phyloP scores from a whole-genome alignment of 1,284 basidiomycete species.

The Cryptococcus sp. region DNA sequence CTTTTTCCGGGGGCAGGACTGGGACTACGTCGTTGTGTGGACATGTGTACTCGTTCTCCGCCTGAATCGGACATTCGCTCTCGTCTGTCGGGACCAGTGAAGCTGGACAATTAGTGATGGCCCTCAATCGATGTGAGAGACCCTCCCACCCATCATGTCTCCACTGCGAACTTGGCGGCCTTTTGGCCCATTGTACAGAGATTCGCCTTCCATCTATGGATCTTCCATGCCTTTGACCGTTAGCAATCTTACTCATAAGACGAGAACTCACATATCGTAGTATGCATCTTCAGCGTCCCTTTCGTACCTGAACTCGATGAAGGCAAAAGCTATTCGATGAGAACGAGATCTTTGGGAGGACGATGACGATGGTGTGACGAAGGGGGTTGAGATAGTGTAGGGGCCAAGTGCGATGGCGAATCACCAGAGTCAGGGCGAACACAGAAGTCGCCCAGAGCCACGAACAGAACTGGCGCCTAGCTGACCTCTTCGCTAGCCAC shows the following conservation, averaged over 20 bases:
- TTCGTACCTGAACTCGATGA: constrained; percentile 78
- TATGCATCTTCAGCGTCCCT: constrained; percentile 85
- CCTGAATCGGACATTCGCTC: constrained; percentile 28
- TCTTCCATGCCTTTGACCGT: constrained; percentile 62
- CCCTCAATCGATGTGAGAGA: background rate
- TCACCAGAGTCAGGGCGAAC: too few species aligned
- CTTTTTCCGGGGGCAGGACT: too few species aligned
- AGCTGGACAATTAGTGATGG: constrained; percentile 51
- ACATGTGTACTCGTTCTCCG: constrained; percentile 3
- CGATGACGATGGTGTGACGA: background rate
- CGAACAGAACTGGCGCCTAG: too few species aligned
- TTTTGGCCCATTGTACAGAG: constrained; percentile 87
- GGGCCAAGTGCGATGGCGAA: too few species aligned
- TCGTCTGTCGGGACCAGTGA: constrained; percentile 50
- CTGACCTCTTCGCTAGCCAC: too few species aligned
- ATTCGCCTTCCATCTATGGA: constrained; percentile 74
- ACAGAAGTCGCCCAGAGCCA: too few species aligned
- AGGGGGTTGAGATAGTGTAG: background rate
- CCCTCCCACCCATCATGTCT: constrained; percentile 58
- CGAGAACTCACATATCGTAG: constrained; percentile 70
- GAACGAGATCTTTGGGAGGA: constrained; percentile 11
- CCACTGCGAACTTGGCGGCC: constrained; percentile 81
- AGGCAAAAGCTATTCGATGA: constrained; percentile 67
- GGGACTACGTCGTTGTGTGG: too few species aligned
- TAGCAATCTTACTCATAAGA: background rate